phyloP scores from a whole-genome alignment of 495 filamentous ascomycete genomes.

The Hamigera avellanea region DNA sequence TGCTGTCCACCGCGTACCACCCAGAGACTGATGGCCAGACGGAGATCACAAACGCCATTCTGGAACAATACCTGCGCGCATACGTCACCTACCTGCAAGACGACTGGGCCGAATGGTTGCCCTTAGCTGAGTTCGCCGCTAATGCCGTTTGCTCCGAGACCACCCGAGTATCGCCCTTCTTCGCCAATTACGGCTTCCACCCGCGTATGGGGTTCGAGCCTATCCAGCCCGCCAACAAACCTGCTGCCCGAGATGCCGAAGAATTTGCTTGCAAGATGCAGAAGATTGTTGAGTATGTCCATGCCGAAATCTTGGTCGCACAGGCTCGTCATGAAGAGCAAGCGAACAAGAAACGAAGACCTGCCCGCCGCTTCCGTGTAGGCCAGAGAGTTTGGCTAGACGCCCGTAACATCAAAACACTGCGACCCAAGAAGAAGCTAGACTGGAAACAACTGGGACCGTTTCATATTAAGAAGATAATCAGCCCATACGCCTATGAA shows the following conservation, averaged over 20 bases:
- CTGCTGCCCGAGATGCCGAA: conserved; percentile 1
- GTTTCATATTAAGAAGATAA: neutral
- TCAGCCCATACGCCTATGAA: conserved; percentile 1
- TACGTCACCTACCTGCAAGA: conserved; percentile 18
- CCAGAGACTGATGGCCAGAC: conserved; percentile 19
- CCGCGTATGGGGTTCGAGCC: conserved; percentile 7
- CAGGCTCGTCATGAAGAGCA: neutral
- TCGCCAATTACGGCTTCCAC: conserved; percentile 9
- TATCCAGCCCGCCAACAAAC: neutral
- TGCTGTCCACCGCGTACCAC: conserved; percentile 15
- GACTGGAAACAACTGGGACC: neutral
- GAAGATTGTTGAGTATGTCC: neutral
- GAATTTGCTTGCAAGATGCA: neutral
- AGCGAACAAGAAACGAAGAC: neutral
- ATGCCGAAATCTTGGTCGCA: neutral
- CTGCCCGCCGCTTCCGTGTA: neutral
- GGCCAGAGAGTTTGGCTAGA: conserved; percentile 2
- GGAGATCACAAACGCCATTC: conserved; percentile 8
- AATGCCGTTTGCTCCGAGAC: neutral
- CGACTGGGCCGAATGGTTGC: conserved; percentile 15
- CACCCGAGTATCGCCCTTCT: conserved; percentile 3
- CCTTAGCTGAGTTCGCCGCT: conserved; percentile 13
- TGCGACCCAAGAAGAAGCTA: conserved; percentile 2
- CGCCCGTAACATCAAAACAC: neutral
- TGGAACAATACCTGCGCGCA: conserved; percentile 14